phyloP scores from a whole-genome alignment of 495 filamentous ascomycete species.

The Daldinia vernicosa region DNA sequence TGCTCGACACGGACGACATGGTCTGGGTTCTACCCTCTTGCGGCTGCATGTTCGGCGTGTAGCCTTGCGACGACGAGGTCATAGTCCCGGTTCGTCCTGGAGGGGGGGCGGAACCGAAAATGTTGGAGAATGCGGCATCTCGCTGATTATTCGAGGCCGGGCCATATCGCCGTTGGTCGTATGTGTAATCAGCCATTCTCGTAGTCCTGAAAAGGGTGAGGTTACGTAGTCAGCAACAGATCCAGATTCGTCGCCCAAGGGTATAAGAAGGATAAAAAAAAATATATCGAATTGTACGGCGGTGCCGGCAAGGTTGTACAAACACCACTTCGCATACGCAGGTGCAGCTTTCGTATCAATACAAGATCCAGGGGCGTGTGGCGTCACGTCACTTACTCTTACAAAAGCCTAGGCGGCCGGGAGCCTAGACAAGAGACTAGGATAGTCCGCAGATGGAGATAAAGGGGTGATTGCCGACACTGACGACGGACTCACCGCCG shows the following conservation, averaged over 20 bases:
- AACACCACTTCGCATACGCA: constrained; percentile 23
- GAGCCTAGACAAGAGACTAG: constrained; percentile 45
- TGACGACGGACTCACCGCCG: constrained; percentile 42
- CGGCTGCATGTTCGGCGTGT: constrained; percentile 49
- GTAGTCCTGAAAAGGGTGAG: constrained; percentile 36
- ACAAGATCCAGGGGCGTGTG: constrained; percentile 17
- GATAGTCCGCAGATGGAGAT: constrained; percentile 25
- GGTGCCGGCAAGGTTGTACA: constrained; percentile 37
- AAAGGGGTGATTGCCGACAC: constrained; percentile 34
- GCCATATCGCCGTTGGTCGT: constrained; percentile 73
- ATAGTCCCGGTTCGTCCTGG: constrained; percentile 89
- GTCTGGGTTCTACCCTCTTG: constrained; percentile 81
- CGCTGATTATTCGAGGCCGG: constrained; percentile 77
- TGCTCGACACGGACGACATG: constrained; percentile 84
- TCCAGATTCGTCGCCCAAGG: constrained; percentile 12
- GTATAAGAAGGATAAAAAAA: constrained; percentile 19
- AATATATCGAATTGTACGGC: constrained; percentile 21
- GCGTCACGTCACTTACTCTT: constrained; percentile 41
- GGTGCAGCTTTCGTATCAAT: constrained; percentile 39
- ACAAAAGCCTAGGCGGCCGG: constrained; percentile 46
- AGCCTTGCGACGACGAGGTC: constrained; percentile 67
- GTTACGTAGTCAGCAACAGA: constrained; percentile 37
- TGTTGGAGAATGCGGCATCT: constrained; percentile 95
- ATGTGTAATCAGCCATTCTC: constrained; percentile 89
- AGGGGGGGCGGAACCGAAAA: constrained; percentile 88